Conservation (phyloP, 163 green algal species). For the Coccomyxa subellipsoidea region DNA sequence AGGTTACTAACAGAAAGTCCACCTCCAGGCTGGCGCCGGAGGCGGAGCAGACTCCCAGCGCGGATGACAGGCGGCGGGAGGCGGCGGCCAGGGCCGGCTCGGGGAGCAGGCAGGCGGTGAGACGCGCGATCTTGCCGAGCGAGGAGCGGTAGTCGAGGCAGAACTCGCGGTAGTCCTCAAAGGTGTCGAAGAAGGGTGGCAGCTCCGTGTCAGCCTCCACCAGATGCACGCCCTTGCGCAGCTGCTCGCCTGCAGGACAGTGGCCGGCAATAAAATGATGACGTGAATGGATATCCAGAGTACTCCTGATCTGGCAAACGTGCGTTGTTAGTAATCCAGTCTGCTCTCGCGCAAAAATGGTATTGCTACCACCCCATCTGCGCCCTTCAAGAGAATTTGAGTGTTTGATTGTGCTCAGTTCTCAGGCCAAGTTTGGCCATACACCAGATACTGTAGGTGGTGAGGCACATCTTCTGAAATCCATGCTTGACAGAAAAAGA, state of each 20-base stretch:
- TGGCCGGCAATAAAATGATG: conserved; percentile 11
- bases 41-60: background rate
- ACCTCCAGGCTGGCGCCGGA: background rate
- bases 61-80: background rate
- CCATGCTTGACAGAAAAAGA: no score
- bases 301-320: background rate
- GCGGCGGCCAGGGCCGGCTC: background rate
- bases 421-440: no score
- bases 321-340: no score
- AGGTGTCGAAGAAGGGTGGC: conserved; percentile 49
- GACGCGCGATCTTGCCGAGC: conserved; percentile 36
- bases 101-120: background rate
- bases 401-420: no score
- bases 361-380: no score
- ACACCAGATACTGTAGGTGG: no score
- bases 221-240: conserved; percentile 18
- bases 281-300: background rate
- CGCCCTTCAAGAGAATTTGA: no score
- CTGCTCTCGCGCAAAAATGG: no score
- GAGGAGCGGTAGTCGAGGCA: conserved; percentile 41
- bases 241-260: conserved; percentile 21
- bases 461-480: no score
- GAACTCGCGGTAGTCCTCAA: conserved; percentile 49
- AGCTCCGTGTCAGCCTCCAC: conserved; percentile 32
- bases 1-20: background rate